Conservation (phyloP, 2,329 filamentous ascomycete genomes). For the Pseudogymnoascus sp. region DNA sequence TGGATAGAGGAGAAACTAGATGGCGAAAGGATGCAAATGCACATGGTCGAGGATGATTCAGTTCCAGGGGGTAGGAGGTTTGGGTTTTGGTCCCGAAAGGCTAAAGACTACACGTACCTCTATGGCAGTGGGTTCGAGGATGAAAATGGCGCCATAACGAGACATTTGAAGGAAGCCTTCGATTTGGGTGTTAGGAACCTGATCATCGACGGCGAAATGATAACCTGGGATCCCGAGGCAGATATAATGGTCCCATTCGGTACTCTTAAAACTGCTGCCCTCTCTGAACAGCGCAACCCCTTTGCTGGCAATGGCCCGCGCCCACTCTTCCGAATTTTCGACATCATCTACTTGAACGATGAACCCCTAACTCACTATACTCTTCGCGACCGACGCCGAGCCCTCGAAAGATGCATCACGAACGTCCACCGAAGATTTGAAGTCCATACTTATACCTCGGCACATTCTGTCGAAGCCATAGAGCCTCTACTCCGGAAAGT, state of each 20-base stretch:
- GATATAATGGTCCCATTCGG: constrained; percentile 86
- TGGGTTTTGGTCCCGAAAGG: constrained; percentile 89
- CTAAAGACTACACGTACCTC: constrained; percentile 91
- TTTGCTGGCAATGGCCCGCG: constrained; percentile 53
- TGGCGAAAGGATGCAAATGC: constrained; percentile 93
- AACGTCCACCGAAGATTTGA: constrained; percentile 71
- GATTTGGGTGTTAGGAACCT: constrained; percentile 68
- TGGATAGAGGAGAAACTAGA: constrained; percentile 99
- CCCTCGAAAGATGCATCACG: constrained; percentile 62
- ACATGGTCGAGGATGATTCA: constrained; percentile 67
- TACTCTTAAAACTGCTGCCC: constrained; percentile 82
- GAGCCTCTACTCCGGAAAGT: constrained; percentile 74
- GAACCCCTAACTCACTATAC: constrained; percentile 72
- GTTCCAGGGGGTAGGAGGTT: constrained; percentile 66
- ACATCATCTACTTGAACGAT: constrained; percentile 83
- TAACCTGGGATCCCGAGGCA: constrained; percentile 85
- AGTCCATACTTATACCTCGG: constrained; percentile 63
- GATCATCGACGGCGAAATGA: constrained; percentile 96
- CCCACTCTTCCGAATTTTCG: constrained; percentile 79
- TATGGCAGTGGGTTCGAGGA: constrained; percentile 75
- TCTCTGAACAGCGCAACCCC: constrained; percentile 69
- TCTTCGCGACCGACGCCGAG: constrained; percentile 68
- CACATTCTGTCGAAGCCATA: constrained; percentile 61
- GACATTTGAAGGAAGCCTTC: constrained; percentile 72
- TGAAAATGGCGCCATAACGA: constrained; percentile 66